Evolutionary conservation across 2,329 filamentous ascomycete genomes (phyloP), one percentile per base, ranked within the genome.

Genomic region (Colletotrichum sp.): DNA sequence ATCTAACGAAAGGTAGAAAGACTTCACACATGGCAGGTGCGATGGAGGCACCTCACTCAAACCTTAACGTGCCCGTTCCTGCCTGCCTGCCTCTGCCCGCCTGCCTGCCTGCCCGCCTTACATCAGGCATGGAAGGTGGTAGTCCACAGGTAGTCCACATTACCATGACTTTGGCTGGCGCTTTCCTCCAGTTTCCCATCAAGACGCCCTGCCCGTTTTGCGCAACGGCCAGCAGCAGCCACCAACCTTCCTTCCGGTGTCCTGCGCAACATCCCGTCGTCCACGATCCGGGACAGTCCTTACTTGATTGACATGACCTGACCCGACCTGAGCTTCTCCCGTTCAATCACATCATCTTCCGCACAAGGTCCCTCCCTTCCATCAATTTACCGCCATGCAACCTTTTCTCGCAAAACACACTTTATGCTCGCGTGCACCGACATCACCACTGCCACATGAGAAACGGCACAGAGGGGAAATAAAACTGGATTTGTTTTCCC

Each of bases 321-420:
- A 21, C n/a, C 52, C 52, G 52, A 21, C 21, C 21, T 24, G 10
- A 28, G 24, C 58, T 61, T 26, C 58, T 28, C 28, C 28, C 26
- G 18, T 34, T 70, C 58, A 52, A 73, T 70, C 58, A 62, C 32
- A 73, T 73, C 70, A 69, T 69, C 38, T 61, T 56, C 58, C 56
- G 56, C 65, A 69, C 66, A 38, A 64, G 71, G 71, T 32, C 28
- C 43, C 71, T 73, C 48, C 73, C 69, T 66, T 72, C 56, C 8
- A 34, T 34, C n/a, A 30, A 26, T 48, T 69, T 64, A 52, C 64
- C 56, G 48, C 65, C 43, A 52, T 52, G 43, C n/a, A 52, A 52
- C 43, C 43, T 10, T 5, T n/a, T 62, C 12, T n/a, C 58, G 28
- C 58, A 58, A 26, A 43, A 52, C 43, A 52, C 43, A 52, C 43